Evolutionary conservation across 495 filamentous ascomycete genomes (phyloP), one percentile per base, ranked within the genome.

Genomic region (Tricharina praecox): DNA sequence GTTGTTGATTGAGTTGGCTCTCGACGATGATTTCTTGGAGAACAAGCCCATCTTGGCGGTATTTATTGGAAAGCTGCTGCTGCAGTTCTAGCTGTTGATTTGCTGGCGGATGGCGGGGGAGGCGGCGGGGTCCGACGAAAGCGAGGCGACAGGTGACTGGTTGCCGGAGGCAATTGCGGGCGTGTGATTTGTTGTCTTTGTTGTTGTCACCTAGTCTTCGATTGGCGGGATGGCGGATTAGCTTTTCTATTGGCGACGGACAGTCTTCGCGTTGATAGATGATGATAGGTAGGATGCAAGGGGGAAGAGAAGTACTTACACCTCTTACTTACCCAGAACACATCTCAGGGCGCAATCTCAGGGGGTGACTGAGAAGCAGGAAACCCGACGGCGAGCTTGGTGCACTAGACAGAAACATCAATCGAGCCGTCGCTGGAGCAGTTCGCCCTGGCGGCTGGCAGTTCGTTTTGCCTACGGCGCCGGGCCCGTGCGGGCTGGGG

Each of bases 1-100:
- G 40, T 67, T 64, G 23, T 68, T 69, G 30, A 66, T 65, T 24
- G 67, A 68, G 32, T 59, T 64, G 21, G 72, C 71, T 50, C 66
- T 68, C 24, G 69, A 68, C 25, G 65, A 70, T 25, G 63, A 61
- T 56, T 74, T 77, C 76, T 79, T 64, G 67, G 71, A 64, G 64
- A 81, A 81, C 48, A 81, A 64, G 53, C 77, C 74, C 77, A 80
- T 79, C 40, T 43, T n/a, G 8, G n/a, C 11, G 20, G 10, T 43
- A 43, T 43, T 43, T 43, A 43, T 43, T 43, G 23, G 23, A n/a
- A n/a, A n/a, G n/a, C n/a, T n/a, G n/a, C n/a, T n/a, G n/a, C n/a
- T n/a, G n/a, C n/a, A n/a, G n/a, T n/a, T n/a, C n/a, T n/a, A n/a
- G n/a, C n/a, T n/a, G n/a, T n/a, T n/a, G n/a, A n/a, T n/a, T n/a